phyloP scores from a whole-genome alignment of 306 rosid species.

The Delonix regia region DNA sequence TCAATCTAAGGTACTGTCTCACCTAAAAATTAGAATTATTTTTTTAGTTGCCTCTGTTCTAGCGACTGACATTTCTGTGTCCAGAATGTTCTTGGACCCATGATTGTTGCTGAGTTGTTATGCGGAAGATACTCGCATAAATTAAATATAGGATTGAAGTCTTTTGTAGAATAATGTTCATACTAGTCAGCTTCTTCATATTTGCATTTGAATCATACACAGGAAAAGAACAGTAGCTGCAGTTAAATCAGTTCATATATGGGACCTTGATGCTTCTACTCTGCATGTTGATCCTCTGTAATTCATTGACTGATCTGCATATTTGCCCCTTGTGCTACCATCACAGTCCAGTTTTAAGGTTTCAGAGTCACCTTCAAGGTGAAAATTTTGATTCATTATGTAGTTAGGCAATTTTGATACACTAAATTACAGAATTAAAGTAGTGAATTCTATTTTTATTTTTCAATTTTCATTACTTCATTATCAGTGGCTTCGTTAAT shows the following conservation, averaged over 20 bases:
- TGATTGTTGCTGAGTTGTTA: constrained; percentile 1
- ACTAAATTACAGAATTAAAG: constrained; percentile 47
- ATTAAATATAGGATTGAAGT: constrained; percentile 5
- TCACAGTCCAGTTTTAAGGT: constrained; percentile 40
- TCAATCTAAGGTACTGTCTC: constrained; percentile 39
- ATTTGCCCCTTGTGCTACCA: constrained; percentile 46
- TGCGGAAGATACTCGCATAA: background rate
- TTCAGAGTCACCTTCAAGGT: constrained; percentile 46
- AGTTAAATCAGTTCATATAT: background rate
- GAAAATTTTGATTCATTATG: constrained; percentile 52
- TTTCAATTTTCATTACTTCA: constrained; percentile 28
- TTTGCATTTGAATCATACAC: constrained; percentile 9
- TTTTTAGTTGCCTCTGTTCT: background rate
- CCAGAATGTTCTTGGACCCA: constrained; percentile 8
- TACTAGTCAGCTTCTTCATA: constrained; percentile 21
- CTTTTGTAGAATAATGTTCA: constrained; percentile 18
- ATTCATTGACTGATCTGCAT: background rate
- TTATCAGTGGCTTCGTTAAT: constrained; percentile 51
- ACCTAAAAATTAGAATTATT: background rate
- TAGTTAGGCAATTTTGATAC: constrained; percentile 58
- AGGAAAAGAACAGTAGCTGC: background rate
- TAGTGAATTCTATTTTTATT: constrained; percentile 37
- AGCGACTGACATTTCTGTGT: background rate
- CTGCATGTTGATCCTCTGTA: background rate
- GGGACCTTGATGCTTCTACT: constrained; percentile 8